Percentiles rank a stretch among this genome's conserved stretches.
Conservation (phyloP, 1,139 yeast genomes). For the Hyphopichia khmerensis region DNA sequence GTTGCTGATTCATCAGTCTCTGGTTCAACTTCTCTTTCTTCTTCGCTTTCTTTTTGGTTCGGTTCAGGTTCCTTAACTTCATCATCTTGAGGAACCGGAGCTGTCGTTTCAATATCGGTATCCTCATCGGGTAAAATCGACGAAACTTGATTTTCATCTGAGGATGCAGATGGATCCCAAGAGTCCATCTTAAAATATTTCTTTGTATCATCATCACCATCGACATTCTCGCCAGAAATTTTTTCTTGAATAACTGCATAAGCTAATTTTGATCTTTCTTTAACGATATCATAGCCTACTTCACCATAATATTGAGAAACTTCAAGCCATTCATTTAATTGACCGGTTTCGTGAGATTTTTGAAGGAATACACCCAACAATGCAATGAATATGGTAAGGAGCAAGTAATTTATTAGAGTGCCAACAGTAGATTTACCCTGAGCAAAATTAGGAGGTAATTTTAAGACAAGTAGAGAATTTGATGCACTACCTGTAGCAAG, state of each 20-base stretch:
- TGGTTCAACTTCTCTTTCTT: too few species aligned
- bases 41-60: too few species aligned
- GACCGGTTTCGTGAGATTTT: slow-evolving; percentile 35
- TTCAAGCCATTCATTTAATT: slow-evolving; percentile 24
- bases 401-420: slow-evolving; percentile 35
- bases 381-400: slow-evolving; percentile 46
- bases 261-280: slow-evolving; percentile 16
- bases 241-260: slow-evolving; percentile 43
- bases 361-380: slow-evolving; percentile 48
- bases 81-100: not conserved
- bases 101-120: not conserved
- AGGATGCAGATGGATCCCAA: slow-evolving; percentile 14
- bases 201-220: slow-evolving; percentile 25
- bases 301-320: slow-evolving; percentile 18
- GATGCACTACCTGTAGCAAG: slow-evolving; percentile 84
- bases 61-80: too few species aligned
- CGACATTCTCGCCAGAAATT: slow-evolving; percentile 32
- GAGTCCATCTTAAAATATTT: slow-evolving; percentile 27
- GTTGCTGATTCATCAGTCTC: too few species aligned
- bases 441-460: slow-evolving; percentile 54
- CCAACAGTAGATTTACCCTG: slow-evolving; percentile 45
- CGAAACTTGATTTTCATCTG: slow-evolving; percentile 5
- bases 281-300: slow-evolving; percentile 19
- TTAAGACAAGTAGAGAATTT: slow-evolving; percentile 64
- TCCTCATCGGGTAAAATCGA: not conserved